Evolutionary conservation across 2,329 filamentous ascomycete genomes (phyloP).

Genomic region (Diaporthe capsici): DNA sequence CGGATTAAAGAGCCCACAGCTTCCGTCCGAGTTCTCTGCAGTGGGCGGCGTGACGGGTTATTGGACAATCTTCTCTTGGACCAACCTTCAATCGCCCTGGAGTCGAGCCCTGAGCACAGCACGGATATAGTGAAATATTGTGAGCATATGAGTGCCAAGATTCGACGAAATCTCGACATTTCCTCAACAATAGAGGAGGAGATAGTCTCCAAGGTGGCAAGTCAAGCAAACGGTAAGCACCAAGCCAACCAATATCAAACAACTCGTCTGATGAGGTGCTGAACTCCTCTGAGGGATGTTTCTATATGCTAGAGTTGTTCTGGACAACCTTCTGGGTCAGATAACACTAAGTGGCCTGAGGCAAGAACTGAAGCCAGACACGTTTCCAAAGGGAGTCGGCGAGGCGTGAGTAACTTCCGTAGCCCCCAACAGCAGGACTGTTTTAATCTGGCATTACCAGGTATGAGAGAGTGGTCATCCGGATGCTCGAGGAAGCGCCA

Average conservation of each 20-base stretch:
- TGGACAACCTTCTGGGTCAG: background rate
- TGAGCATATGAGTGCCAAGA: background rate
- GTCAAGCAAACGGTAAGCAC: background rate
- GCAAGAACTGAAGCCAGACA: slow-evolving; percentile 1
- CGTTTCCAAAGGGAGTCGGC: background rate
- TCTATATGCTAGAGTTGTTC: slow-evolving; percentile 17
- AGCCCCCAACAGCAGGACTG: background rate
- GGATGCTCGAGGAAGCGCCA: background rate
- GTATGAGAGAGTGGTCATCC: slow-evolving; percentile 6
- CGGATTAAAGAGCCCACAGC: background rate
- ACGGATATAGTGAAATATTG: background rate
- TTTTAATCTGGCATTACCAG: background rate
- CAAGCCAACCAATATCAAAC: too few relatives aligned
- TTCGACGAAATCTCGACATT: background rate
- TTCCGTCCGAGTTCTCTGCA: background rate
- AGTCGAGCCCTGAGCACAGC: background rate
- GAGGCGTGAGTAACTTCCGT: background rate
- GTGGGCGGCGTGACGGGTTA: background rate
- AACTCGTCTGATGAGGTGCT: background rate
- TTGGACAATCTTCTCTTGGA: background rate
- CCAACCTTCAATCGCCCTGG: background rate
- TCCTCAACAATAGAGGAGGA: background rate
- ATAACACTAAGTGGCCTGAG: background rate
- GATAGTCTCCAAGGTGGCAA: background rate
- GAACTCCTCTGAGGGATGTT: background rate